Evolutionary conservation across 2,329 filamentous ascomycete species (phyloP).

Genomic region (Fusarium chuoi): DNA sequence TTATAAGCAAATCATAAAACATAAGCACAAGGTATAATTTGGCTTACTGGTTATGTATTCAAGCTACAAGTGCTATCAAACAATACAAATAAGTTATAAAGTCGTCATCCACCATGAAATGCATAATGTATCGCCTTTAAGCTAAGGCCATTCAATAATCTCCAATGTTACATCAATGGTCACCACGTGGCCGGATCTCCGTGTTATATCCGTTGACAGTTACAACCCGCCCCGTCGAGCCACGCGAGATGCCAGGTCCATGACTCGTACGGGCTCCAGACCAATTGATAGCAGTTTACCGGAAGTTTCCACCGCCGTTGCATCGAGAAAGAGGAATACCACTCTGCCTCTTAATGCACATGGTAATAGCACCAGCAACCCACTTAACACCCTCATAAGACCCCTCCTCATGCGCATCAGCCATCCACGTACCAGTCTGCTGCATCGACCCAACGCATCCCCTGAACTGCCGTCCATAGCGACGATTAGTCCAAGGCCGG

Average conservation of each 20-base stretch:
- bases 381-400: constrained; percentile 17
- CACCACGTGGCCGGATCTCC: background rate
- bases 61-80: background rate
- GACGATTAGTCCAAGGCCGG: constrained; percentile 7
- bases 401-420: constrained; percentile 10
- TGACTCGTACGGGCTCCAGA: background rate
- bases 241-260: background rate
- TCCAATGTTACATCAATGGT: background rate
- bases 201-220: too few relatives aligned
- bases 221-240: background rate
- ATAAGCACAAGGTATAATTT: fast-evolving
- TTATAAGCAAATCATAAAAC: too few relatives aligned
- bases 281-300: background rate
- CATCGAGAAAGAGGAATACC: constrained; percentile 15
- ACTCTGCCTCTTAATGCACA: constrained; percentile 17
- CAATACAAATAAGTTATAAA: background rate
- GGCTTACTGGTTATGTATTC: background rate
- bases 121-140: fast-evolving
- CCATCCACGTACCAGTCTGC: constrained; percentile 15
- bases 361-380: constrained; percentile 16
- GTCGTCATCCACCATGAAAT: too few relatives aligned
- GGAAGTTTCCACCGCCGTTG: constrained; percentile 13
- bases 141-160: too few relatives aligned
- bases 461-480: background rate
- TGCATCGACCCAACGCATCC: constrained; percentile 11